Percentiles rank a stretch among this genome's conserved stretches.
phyloP scores from a whole-genome alignment of 192 early-diverging fungal species.

The Radiomyces spectabilis region DNA sequence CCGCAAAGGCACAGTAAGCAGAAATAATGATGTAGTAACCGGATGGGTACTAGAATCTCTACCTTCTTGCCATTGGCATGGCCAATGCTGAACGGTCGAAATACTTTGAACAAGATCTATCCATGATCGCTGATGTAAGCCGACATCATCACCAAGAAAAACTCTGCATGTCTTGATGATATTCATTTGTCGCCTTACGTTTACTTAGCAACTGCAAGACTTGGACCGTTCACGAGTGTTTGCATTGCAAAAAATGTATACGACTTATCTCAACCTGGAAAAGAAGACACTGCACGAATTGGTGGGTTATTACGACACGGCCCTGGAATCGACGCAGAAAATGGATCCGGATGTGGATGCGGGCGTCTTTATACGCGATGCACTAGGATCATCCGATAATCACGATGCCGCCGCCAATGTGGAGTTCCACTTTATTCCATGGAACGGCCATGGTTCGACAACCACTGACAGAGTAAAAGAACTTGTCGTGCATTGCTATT shows the following conservation, averaged over 20 bases:
- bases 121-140: conserved; percentile 48
- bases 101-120: conserved; percentile 58
- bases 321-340: conserved; percentile 22
- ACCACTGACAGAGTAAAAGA: conserved; percentile 22
- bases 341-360: conserved; percentile 50
- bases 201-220: conserved; percentile 49
- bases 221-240: conserved; percentile 46
- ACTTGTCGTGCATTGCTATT: not conserved
- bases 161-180: not conserved
- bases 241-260: conserved; percentile 47
- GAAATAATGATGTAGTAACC: not conserved
- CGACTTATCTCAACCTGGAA: conserved; percentile 40
- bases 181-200: not conserved
- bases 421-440: conserved; percentile 23
- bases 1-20: not conserved
- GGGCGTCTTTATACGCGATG: conserved; percentile 36
- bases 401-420: conserved; percentile 7
- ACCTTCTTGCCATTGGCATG: conserved; percentile 52
- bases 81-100: conserved; percentile 57
- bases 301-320: conserved; percentile 22
- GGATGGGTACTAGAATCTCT: conserved; percentile 46
- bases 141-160: not conserved
- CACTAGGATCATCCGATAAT: conserved; percentile 12
- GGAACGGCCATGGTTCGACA: conserved; percentile 16
- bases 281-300: conserved; percentile 25